Base-by-base conservation (phyloP, 2,329 filamentous ascomycete genomes). In the Phialophora macrospora region DNA sequence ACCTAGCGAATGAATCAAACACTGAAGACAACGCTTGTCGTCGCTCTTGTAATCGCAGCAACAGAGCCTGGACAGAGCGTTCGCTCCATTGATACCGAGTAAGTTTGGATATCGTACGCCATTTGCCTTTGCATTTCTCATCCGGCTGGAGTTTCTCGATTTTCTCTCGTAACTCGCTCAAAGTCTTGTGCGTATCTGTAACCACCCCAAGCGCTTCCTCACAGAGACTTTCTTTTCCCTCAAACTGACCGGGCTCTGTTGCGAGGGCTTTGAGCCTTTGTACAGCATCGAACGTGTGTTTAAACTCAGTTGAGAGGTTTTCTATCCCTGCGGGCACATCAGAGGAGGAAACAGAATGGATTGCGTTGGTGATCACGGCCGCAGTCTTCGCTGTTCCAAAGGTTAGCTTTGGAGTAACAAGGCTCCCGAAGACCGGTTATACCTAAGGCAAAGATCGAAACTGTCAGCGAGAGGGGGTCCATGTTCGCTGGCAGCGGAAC, bases 51-150 rank as follows among this genome's bases (percentile, higher is more conserved):
- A 51, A n/a, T 24, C 48, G 48, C 20, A 51, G 48, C 48, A 51
- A 51, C 20, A 51, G 48, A 28, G 26, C 9, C 26, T 51, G 48
- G 4, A 28, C 26, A 17, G 48, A 51, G 20, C 26, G 20, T 28
- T 51, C 48, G 17, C 26, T 51, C 48, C 48, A 51, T 24, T 24
- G 55, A 32, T 20, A 38, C 17, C 55, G 55, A n/a, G 24, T 48
- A 9, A 14, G 34, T 41, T 17, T 17, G 4, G 17, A 14, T 17
- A 41, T 14, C 14, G 34, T 17, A 5, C 34, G 34, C 34, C 34
- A 41, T 41, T 5, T 41, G 34, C 34, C 34, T 17, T 41, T 41
- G 5, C 14, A 41, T 41, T 41, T 41, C 4, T 41, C 34, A 41
- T 14, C 14, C 34, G 34, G 34, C 7, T 41, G 34, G 14, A 41